Evolutionary conservation across 139 green algal species (phyloP).

Genomic region (Spirogloea muscicola): DNA sequence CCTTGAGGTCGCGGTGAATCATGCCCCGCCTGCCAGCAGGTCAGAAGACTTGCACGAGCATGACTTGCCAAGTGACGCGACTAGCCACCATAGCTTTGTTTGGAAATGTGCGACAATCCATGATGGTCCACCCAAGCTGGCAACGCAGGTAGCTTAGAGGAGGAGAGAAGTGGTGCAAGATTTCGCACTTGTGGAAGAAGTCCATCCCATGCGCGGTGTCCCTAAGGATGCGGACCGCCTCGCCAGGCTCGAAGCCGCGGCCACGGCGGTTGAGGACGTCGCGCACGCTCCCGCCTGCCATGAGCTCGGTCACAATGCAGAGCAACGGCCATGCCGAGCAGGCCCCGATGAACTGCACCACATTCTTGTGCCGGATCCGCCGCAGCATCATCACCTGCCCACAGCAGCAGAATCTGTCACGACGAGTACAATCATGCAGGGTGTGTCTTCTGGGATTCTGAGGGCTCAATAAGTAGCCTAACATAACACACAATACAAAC

Average conservation of each 20-base stretch:
- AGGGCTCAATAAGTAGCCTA: too few relatives aligned
- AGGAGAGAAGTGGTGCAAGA: too few relatives aligned
- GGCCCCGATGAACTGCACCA: conserved; percentile 97
- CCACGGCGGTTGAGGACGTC: conserved; percentile 18
- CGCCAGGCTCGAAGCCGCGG: neutral
- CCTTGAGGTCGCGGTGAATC: conserved; percentile 84
- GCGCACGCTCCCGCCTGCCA: conserved; percentile 69
- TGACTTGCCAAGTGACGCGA: too few relatives aligned
- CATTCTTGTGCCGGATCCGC: conserved; percentile 87
- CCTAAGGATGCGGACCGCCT: conserved; percentile 4
- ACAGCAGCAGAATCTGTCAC: too few relatives aligned
- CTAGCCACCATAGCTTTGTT: too few relatives aligned
- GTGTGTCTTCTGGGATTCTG: too few relatives aligned
- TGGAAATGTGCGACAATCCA: too few relatives aligned
- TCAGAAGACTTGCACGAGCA: too few relatives aligned
- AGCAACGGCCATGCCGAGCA: conserved; percentile 89
- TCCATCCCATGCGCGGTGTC: conserved; percentile 88
- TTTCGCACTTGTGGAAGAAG: conserved; percentile 90
- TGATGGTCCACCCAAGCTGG: too few relatives aligned
- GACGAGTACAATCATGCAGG: too few relatives aligned
- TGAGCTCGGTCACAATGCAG: conserved; percentile 97
- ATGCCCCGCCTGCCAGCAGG: conserved; percentile 64
- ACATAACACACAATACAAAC: too few relatives aligned
- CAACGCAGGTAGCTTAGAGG: too few relatives aligned
- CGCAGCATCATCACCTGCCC: conserved; percentile 16